phyloP scores from a whole-genome alignment of 345 rosid genomes.

The Hypericum androsaemum region DNA sequence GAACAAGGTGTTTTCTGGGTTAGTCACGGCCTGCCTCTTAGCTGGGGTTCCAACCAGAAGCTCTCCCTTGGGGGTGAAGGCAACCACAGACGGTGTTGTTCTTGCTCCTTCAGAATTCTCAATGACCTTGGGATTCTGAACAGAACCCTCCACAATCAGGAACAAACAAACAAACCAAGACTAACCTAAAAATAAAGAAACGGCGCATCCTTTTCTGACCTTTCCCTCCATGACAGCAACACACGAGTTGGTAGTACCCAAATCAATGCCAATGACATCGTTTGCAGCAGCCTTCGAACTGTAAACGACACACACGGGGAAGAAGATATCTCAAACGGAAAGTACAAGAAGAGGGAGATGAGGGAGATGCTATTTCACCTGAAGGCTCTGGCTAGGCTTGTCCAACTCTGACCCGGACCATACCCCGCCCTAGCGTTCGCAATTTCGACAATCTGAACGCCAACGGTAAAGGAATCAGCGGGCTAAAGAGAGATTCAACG shows the following conservation, averaged over 20 bases:
- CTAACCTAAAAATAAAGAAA: neutral
- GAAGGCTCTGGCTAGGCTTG: slow-evolving; percentile 56
- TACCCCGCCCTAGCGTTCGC: slow-evolving; percentile 39
- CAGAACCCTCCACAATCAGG: neutral
- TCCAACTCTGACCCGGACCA: slow-evolving; percentile 33
- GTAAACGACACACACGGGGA: neutral
- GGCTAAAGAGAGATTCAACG: no score
- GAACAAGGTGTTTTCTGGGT: slow-evolving; percentile 26
- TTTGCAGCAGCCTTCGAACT: slow-evolving; percentile 18
- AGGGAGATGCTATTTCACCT: slow-evolving; percentile 33
- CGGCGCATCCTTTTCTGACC: neutral
- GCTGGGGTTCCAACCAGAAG: slow-evolving; percentile 32
- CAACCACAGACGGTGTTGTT: slow-evolving; percentile 29
- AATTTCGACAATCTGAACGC: slow-evolving; percentile 40
- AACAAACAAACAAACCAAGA: neutral
- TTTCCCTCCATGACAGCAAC: slow-evolving; percentile 22
- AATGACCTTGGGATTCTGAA: slow-evolving; percentile 27
- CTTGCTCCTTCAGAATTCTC: slow-evolving; percentile 32
- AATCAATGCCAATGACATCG: slow-evolving; percentile 20
- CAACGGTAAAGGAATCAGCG: neutral
- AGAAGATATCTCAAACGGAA: neutral
- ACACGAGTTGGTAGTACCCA: slow-evolving; percentile 25
- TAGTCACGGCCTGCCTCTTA: slow-evolving; percentile 31
- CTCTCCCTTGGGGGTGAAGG: slow-evolving; percentile 25
- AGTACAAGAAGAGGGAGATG: neutral